Base-by-base conservation (phyloP, 1,284 basidiomycete genomes). In the Pyrrhoderma noxium region DNA sequence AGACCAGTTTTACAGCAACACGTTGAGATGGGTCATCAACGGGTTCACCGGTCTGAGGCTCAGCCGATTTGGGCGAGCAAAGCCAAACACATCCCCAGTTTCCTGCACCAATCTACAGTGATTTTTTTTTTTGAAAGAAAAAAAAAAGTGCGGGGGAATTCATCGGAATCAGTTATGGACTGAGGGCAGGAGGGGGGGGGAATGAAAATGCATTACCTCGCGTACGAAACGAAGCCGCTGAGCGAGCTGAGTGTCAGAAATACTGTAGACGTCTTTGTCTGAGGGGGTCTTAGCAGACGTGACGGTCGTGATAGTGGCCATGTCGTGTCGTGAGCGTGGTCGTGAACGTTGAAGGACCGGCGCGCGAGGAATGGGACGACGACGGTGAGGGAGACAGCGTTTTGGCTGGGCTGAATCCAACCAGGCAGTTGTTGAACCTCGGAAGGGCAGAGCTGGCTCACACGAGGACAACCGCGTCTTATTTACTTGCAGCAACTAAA, bases 1-100 rank as follows among this genome's bases (percentile, higher is more conserved):
- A 88, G 0, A 96, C 93, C 38, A 96, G 76, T 70, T 96, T 96
- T 60, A 93, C 82, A 1, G 93, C 92, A 22, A 94, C 77, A 65
- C 64, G 47, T 70, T 65, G 44, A 19, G 13, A 2, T 7, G 45
- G 11, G 27, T 47, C 45, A 31, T 52, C 45, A 27, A 23, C 35
- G 49, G 8, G 43, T 36, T 19, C 43, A 43, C 49, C 41, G 35
- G 34, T 42, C 39, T 65, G 56, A 31, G 60, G 57, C 22, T 63
- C 60, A 40, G 38, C 38, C 34, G 66, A 65, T 65, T 80, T 85
- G 51, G 84, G 82, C 40, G 69, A 69, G 62, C 82, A 86, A 58
- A 85, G 65, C 85, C 85, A 89, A 52, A 89, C 85, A 61, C 83
- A 85, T 45, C 88, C 88, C 89, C 89, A 92, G 67, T 91, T 91